phyloP scores from a whole-genome alignment of 208 protist species.

The Trypanosoma platydactyli region DNA sequence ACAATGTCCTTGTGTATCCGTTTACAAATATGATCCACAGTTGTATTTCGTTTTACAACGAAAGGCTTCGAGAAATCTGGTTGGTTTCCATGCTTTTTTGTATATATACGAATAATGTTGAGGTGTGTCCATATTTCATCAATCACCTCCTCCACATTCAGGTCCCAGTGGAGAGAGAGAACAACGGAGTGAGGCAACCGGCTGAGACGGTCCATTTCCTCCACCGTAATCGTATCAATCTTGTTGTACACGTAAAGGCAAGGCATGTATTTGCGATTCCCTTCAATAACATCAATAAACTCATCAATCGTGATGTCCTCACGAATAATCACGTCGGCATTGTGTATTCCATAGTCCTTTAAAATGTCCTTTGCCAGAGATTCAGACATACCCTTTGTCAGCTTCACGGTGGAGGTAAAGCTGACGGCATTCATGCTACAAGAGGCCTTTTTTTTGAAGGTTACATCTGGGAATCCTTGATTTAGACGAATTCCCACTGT shows the following conservation, averaged over 20 bases:
- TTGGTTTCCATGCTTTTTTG: conserved; percentile 93
- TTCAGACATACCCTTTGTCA: conserved; percentile 87
- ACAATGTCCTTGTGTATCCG: conserved; percentile 94
- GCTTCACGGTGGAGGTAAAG: conserved; percentile 86
- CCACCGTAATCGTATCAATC: conserved; percentile 96
- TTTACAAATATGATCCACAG: conserved; percentile 93
- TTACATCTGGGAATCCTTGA: conserved; percentile 92
- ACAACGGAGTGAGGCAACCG: conserved; percentile 89
- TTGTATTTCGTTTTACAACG: conserved; percentile 87
- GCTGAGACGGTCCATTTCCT: conserved; percentile 95
- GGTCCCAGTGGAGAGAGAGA: conserved; percentile 88
- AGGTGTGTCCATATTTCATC: conserved; percentile 97
- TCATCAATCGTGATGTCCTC: conserved; percentile 97
- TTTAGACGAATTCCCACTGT: conserved; percentile 97
- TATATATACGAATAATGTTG: conserved; percentile 96
- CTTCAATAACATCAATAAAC: conserved; percentile 98
- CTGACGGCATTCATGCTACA: conserved; percentile 92
- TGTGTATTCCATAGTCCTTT: conserved; percentile 96
- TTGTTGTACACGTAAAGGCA: conserved; percentile 96
- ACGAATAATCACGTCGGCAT: conserved; percentile 95
- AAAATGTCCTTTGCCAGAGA: conserved; percentile 92
- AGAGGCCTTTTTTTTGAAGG: conserved; percentile 91
- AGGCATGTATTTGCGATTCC: conserved; percentile 94
- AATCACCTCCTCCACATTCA: conserved; percentile 94
- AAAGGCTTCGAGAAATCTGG: conserved; percentile 96